Base-by-base conservation (phyloP, 2,329 filamentous ascomycete species). In the Exophiala spinifera region DNA sequence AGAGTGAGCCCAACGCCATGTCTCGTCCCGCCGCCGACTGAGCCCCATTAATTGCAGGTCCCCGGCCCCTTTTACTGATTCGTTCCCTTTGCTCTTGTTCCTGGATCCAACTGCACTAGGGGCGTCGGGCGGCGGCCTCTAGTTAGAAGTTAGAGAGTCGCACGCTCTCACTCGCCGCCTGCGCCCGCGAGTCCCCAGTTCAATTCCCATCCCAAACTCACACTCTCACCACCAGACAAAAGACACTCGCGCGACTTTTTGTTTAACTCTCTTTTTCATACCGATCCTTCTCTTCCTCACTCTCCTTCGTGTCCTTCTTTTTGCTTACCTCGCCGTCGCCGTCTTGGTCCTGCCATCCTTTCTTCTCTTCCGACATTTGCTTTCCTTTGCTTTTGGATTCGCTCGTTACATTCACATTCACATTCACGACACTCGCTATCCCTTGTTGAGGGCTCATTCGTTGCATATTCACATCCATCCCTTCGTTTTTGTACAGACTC, bases 401-500 rank as follows among this genome's bases (percentile, higher is more conserved):
- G 31, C 52, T 61, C 56, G 49, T 58, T 61, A 37, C 45, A 44
- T 52, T 58, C 36, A 28, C 47, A 21, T 46, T 58, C 58, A 37
- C 45, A 44, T 52, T 58, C 36, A 28, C 47, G 21, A 53, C 49
- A 43, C 62, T 58, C 49, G 56, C 59, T 63, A 53, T 57, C 62
- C 52, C 56, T 57, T 60, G 55, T 55, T 58, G 45, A 55, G 57
- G 63, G 60, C 56, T 60, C 60, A 49, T 57, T 62, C 36, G 17
- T 39, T 39, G 61, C 60, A 4, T 57, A 57, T 64, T 74, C 47
- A 31, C 69, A 69, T 20, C 42, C 43, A 13, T 19, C 31, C 43
- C 42, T 49, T 57, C 33, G 19, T 52, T 46, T 57, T 51, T 31
- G 55, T 57, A 51, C 51, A 52, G 48, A 51, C 13, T 17, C 37